Evolutionary conservation across 176 grass and related monocot genomes (phyloP), one percentile per base, ranked within the genome.

Genomic region (Bonia amplexicaulis): DNA sequence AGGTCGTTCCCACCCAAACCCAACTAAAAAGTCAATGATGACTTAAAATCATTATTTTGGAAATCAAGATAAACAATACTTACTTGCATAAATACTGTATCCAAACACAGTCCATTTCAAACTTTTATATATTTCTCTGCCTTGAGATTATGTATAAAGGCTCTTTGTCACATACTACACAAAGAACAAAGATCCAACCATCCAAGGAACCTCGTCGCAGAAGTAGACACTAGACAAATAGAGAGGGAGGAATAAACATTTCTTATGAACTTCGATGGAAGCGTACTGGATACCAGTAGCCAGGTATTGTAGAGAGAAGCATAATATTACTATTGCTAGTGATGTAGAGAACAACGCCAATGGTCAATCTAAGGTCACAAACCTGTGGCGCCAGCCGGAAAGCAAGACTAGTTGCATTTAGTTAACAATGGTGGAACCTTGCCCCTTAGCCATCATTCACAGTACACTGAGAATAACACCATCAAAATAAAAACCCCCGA

Each of bases 191-290:
- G 39, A 16, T 26, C 49, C 15, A 71, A 41, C n/a, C 39, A 62
- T 37, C 6, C 27, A 63, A 44, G 1, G 3, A 71, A 82, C 5
- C 8, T 64, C 19, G 13, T 3, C 14, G 5, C 58, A 84, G 52
- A 61, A 85, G 51, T 12, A 85, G 53, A 77, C 19, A 85, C 16
- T 11, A 85, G 41, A 70, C 14, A 78, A 11, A 78, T 17, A 85
- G 41, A 85, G 46, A 17, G 3, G 7, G 45, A 66, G 31, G 37
- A 55, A 33, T 57, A 20, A 23, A 70, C 54, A 78, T 29, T 47
- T 58, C 16, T 85, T 55, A 69, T 42, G 49, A 69, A 33, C 16
- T 37, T 48, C 10, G 37, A 17, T 71, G 13, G 26, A 69, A n/a
- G 5, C 26, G 25, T 17, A 11, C 16, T 58, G 37, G 37, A 22